Base-by-base conservation (phyloP, 2,329 filamentous ascomycete genomes). In the Aspergillus sp. region DNA sequence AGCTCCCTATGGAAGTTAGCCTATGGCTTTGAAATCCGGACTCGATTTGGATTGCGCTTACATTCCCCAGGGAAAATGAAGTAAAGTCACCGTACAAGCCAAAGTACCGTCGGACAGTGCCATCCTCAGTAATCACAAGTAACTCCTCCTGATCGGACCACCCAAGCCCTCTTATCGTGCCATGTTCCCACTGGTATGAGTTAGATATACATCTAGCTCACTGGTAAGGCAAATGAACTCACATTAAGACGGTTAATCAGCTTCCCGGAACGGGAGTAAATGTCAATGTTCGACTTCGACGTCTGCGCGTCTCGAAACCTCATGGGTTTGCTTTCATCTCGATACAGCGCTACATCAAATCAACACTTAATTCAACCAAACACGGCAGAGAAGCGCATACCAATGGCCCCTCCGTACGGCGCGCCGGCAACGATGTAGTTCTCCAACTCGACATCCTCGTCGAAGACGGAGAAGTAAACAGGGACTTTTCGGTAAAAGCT, bases 61-160 rank as follows among this genome's bases (percentile, higher is more conserved):
- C 85, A 74, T 96, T 89, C 54, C 93, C 95, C 0, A 99, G 81
- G 1, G 90, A 93, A 74, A 98, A 99, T 58, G 96, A 93, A 15
- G 89, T 91, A 71, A 99, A 99, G 71, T 98, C 93, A 61, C 90
- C 91, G 73, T 96, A 90, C n/a, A 99, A 79, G 69, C 95, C 90
- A 72, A 92, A 87, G 70, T 93, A 97, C 73, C 91, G 95, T 59
- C 93, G 84, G 44, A 98, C 93, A 1, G 87, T 93, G 23, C 95
- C 95, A 70, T 99, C 93, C 53, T 90, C 85, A 9, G 92, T 91
- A 52, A 98, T 87, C 0, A 97, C 89, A 4, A 99, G 80, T 47
- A 99, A 82, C 71, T 90, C 89, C 80, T 99, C 95, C 64, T 97
- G 91, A 69, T 96, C 93, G 19, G 93, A 96, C 95, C 95, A 99